Conservation (phyloP, 1,284 basidiomycete genomes). For the Apiotrichum mycotoxinovorans region DNA sequence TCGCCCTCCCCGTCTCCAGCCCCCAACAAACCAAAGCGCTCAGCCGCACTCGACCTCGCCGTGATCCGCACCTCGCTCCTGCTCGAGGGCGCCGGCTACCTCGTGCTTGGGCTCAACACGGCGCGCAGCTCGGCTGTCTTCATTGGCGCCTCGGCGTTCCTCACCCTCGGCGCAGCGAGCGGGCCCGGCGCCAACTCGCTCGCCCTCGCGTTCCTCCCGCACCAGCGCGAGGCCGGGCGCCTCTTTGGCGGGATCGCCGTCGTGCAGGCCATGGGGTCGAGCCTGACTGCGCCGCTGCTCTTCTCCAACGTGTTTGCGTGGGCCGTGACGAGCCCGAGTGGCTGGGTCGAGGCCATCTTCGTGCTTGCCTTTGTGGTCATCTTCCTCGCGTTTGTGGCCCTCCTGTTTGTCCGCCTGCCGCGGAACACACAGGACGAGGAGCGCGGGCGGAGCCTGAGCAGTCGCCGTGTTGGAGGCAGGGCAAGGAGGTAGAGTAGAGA, state of each 20-base stretch:
- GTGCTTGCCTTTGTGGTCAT: slow-evolving; percentile 29
- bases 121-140: slow-evolving; percentile 23
- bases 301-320: slow-evolving; percentile 40
- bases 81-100: slow-evolving; percentile 60
- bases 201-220: slow-evolving; percentile 42
- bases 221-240: slow-evolving; percentile 39
- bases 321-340: slow-evolving; percentile 29
- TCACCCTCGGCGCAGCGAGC: slow-evolving; percentile 37
- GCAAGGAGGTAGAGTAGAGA: no score
- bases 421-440: background rate
- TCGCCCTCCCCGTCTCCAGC: background rate
- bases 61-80: slow-evolving; percentile 42
- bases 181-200: slow-evolving; percentile 43
- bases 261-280: slow-evolving; percentile 38
- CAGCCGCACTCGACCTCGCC: slow-evolving; percentile 42
- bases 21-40: slow-evolving; percentile 23
- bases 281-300: slow-evolving; percentile 41
- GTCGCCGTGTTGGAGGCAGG: background rate
- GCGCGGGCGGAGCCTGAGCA: background rate
- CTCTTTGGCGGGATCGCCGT: slow-evolving; percentile 48
- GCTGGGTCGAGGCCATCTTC: slow-evolving; percentile 41
- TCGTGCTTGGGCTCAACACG: slow-evolving; percentile 50
- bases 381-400: slow-evolving; percentile 21
- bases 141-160: slow-evolving; percentile 30
- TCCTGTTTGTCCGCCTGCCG: slow-evolving; percentile 28